Evolutionary conservation across 176 grass and related monocot genomes (phyloP).

Genomic region (Melocanna baccifera): DNA sequence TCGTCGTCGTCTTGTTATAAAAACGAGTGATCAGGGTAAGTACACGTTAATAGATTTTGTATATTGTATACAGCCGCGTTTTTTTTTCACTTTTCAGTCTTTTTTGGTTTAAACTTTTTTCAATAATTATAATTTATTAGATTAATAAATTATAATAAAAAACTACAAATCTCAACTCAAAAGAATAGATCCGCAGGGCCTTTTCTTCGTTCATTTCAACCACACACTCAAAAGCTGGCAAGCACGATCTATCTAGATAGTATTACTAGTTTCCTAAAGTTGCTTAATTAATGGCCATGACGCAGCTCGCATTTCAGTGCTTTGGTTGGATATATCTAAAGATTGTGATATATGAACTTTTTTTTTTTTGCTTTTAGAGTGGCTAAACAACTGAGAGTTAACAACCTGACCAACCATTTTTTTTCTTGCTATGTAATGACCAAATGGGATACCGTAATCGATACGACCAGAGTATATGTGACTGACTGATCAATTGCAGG

Average conservation of each 20-base stretch:
- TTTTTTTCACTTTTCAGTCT: too few species aligned
- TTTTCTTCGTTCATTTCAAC: slow-evolving; percentile 16
- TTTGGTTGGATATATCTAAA: slow-evolving; percentile 4
- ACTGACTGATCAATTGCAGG: neutral
- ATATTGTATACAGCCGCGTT: neutral
- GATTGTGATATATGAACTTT: neutral
- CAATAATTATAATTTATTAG: too few species aligned
- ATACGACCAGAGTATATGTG: neutral
- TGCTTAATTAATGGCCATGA: slow-evolving; percentile 37
- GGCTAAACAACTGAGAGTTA: slow-evolving; percentile 12
- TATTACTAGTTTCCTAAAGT: slow-evolving; percentile 27
- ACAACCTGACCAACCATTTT: neutral
- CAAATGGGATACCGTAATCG: neutral
- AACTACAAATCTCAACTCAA: too few species aligned
- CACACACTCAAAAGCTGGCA: slow-evolving; percentile 19
- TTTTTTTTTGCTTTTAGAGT: neutral
- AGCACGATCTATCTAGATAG: slow-evolving; percentile 4
- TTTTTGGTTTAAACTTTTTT: too few species aligned
- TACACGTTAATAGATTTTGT: neutral
- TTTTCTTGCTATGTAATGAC: neutral
- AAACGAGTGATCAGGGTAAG: neutral
- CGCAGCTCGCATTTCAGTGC: slow-evolving; percentile 48
- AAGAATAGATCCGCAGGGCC: neutral
- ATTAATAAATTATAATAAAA: too few species aligned
- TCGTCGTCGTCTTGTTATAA: neutral